Conservation (phyloP, 306 rosid species). For the Lathyrus aphaca region DNA sequence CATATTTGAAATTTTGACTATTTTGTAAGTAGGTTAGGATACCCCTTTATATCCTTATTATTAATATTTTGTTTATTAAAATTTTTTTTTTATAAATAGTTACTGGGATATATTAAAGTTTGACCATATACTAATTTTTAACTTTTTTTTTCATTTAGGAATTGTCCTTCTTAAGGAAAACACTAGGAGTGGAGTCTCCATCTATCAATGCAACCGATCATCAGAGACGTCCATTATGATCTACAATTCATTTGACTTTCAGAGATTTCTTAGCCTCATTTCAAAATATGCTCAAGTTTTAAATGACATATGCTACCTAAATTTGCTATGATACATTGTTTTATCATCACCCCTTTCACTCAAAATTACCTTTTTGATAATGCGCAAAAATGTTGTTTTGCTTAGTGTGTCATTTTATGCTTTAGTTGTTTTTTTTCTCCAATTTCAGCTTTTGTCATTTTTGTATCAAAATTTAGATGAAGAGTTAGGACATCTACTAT, state of each 20-base stretch:
- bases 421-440: conserved; percentile 50
- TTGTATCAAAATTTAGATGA: too few species aligned
- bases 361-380: conserved; percentile 39
- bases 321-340: conserved; percentile 68
- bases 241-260: conserved; percentile 51
- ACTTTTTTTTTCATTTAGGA: conserved; percentile 67
- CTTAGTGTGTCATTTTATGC: conserved; percentile 71
- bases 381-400: conserved; percentile 51
- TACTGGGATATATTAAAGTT: conserved; percentile 26
- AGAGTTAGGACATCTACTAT: too few species aligned
- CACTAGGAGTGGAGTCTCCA: conserved; percentile 93
- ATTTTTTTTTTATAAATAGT: too few species aligned
- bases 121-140: conserved; percentile 30
- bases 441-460: conserved; percentile 63
- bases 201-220: conserved; percentile 66
- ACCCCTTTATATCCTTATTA: too few species aligned
- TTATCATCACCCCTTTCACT: conserved; percentile 54
- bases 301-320: conserved; percentile 53
- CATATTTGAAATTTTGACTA: too few species aligned
- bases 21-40: too few species aligned
- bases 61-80: too few species aligned
- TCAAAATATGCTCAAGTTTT: conserved; percentile 66
- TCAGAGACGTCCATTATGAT: conserved; percentile 83
- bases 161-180: conserved; percentile 85
- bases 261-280: conserved; percentile 41